Evolutionary conservation across 169 alveolate species (phyloP), one percentile per base, ranked within the genome.

Genomic region (Neospora caninum): DNA sequence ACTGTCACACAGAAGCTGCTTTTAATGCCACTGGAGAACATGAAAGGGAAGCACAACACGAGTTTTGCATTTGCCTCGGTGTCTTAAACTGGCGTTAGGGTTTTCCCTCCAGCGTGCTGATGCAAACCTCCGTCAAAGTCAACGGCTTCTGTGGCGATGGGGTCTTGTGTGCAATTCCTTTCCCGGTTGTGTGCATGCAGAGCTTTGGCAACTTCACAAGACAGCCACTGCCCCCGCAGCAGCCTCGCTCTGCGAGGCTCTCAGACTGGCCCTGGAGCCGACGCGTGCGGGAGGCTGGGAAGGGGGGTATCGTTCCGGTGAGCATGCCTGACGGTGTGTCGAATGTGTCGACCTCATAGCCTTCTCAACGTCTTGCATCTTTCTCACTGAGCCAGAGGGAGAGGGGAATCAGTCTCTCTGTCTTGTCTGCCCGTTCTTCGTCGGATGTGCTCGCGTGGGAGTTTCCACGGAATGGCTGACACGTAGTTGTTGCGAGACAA

Each of bases 251-350:
- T 86, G 95, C 91, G 95, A 93, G 93, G 29, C 94, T n/a, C 94
- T 98, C 70, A 96, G 98, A 88, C 97, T 98, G 49, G 97, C 98
- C 38, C 95, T 98, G 67, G 99, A 98, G 73, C 99, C 99, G 16
- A 97, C 98, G 54, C 89, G 96, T 53, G 96, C 97, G 69, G 97
- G 98, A 27, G 96, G 96, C 45, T 95, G 98, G 89, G 96, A 97
- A 91, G 99, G 99, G 38, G 99, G 98, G 94, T 98, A 96, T 94
- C 97, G 98, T 92, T 97, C 99, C 7, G 99, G 95, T 93, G 87
- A n/a, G 89, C 6, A 36, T 10, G 73, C n/a, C 22, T 25, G 41
- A 82, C 89, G 27, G 4, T 78, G 4, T 29, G n/a, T 6, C 20
- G 4, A 64, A 22, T 7, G 18, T 16, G 16, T 7, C 73, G 1